Base-by-base conservation (phyloP, 2,329 filamentous ascomycete species). In the Diaporthe citrichinensis region DNA sequence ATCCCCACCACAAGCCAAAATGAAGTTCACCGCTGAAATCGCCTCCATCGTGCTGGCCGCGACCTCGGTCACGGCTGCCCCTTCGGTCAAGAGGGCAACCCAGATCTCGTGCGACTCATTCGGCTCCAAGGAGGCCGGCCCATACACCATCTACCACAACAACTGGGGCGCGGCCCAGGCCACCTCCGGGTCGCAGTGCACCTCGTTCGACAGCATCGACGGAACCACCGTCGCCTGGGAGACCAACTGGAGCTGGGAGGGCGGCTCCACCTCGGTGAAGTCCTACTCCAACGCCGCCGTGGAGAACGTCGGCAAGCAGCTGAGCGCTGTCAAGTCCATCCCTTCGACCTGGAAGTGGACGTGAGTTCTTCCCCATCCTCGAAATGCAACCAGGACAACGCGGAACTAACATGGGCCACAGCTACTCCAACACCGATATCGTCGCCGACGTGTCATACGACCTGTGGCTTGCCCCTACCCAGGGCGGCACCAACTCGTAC, bases 401-500 rank as follows among this genome's bases (percentile, higher is more conserved):
- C 41, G 10, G 25, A 25, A 25, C 71, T 73, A 15, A 73, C 71
- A 73, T 28, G 12, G 23, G 34, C n/a, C 15, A 72, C 87, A 82
- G 80, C 61, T 84, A 85, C 77, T 78, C 78, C 23, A 83, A 83
- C 46, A 79, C 53, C 28, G 78, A 80, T 59, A 74, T 85, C 71
- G 84, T 91, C 36, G 87, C 89, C 53, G 86, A 92, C 79, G 91
- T 93, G 2, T 84, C 90, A 20, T 92, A 92, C 80, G 90, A 92
- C 81, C 82, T 92, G 55, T 92, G 92, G 85, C 90, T 90, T 44
- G 84, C 85, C 20, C 83, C 84, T 23, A 85, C 87, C 17, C 85
- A 85, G 15, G 83, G 87, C 1, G 82, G 81, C 62, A 80, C 75
- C 8, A 80, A 87, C 39, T 84, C 90, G 79, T 92, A 91, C 81